Base-by-base conservation (phyloP, 257 asterid species). In the Asclepias syriaca region DNA sequence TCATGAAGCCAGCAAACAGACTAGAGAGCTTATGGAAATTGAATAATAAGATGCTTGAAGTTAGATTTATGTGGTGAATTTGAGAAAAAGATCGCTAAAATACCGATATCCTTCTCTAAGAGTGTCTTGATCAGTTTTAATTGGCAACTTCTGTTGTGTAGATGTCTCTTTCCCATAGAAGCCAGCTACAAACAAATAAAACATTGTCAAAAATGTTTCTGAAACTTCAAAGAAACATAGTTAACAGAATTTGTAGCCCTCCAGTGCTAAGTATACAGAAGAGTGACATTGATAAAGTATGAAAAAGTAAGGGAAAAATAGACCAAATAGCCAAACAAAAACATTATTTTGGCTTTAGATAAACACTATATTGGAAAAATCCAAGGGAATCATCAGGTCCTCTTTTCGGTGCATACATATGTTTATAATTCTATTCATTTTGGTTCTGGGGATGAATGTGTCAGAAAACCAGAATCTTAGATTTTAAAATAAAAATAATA, bases 61-160 rank as follows among this genome's bases (percentile, higher is more conserved):
- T 45, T 67, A 45, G 4, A 10, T 59, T 67, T 27, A 57, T 67
- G 15, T 56, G 56, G 59, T 54, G 1, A 48, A 48, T 24, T 8
- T 48, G 22, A 40, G 45, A 67, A 10, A 63, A 70, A 70, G 75
- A 70, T 55, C n/a, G 70, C 40, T 43, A 24, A 24, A 86, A 15
- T 79, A 88, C 97, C 98, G 83, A 79, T 95, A 95, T 82, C 99
- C 99, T 85, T 95, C 99, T 85, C 89, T 87, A 45, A 95, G 91
- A 65, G 99, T 95, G 86, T 95, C 98, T 75, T 88, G 91, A 75
- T 95, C 99, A 63, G 99, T 92, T 86, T 86, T 95, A 71, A 90
- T 74, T 2, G 98, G 98, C 65, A 92, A 80, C 69, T 79, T 78
- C 69, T 84, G 87, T 64, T 74, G 84, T 71, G 78, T 54, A 50